These are phyloP conservation scores for Plectosphaerella plurivora DNA, from an alignment of 2,329 filamentous ascomycete genomes.

Conservation along the genomic window DNA sequence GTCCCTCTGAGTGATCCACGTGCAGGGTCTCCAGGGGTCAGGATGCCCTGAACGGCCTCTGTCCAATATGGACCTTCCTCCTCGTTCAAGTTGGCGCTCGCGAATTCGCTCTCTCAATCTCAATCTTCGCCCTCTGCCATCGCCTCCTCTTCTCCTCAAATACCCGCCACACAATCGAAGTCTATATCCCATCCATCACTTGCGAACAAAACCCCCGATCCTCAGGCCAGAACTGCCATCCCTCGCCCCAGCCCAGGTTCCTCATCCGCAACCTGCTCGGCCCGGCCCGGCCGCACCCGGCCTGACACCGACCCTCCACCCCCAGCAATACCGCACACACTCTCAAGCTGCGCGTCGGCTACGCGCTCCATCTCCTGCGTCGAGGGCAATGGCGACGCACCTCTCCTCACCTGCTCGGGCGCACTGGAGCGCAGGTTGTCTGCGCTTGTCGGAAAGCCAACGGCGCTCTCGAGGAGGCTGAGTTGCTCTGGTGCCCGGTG, in stretches of 20 bases:
- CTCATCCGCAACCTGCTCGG: constrained; percentile 31
- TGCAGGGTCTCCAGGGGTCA: too few relatives aligned
- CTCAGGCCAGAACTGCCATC: constrained; percentile 35
- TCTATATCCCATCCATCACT: constrained; percentile 33
- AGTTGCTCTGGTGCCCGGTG: constrained; percentile 21
- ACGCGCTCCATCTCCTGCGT: constrained; percentile 20
- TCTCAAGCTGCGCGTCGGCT: constrained; percentile 19
- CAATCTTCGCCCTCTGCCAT: constrained; percentile 28
- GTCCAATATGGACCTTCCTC: too few relatives aligned
- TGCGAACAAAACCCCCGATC: constrained; percentile 30
- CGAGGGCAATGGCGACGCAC: constrained; percentile 21
- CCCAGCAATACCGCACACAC: constrained; percentile 18
- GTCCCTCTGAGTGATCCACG: too few relatives aligned
- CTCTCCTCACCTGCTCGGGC: constrained; percentile 30
- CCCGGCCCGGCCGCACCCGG: constrained; percentile 16
- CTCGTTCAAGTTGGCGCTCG: too few relatives aligned
- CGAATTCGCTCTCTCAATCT: too few relatives aligned
- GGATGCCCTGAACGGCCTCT: too few relatives aligned
- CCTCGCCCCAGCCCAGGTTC: constrained; percentile 34
- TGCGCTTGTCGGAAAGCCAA: constrained; percentile 20
- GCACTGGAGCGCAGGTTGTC: constrained; percentile 33
- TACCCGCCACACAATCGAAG: constrained; percentile 31
- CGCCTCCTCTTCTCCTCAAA: constrained; percentile 33
- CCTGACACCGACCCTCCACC: constrained; percentile 10
- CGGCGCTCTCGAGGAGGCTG: background rate